Base-by-base conservation (phyloP, 2,329 filamentous ascomycete genomes). In the Sordariomycetes sp. region DNA sequence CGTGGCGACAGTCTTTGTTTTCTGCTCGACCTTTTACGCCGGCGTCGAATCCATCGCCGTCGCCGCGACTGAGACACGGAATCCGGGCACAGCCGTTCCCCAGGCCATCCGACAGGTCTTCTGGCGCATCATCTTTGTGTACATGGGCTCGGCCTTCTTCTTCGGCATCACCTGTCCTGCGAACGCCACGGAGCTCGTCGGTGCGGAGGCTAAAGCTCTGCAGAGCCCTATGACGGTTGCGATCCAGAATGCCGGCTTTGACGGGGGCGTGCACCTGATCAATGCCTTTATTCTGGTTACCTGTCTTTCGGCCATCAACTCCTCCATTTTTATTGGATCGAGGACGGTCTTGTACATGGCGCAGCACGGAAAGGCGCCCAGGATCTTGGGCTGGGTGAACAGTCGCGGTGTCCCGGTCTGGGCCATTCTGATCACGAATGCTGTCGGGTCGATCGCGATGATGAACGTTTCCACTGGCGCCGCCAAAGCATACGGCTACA, bases 261-360 rank as follows among this genome's bases (percentile, higher is more conserved):
- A 80, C 35, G 75, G 72, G 18, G 83, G 57, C 23, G 79, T 82
- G 1, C 76, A 88, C 49, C 68, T 88, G 2, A 82, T 88, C 60
- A 88, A 88, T 43, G 80, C 77, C 25, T 80, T 86, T 47, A 84
- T 86, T 46, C 69, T 88, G 33, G 62, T 85, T 8, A 84, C 82
- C 10, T 82, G 82, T 36, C 63, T 86, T 24, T 79, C 71, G 1
- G 80, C 82, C 14, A 72, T 81, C 44, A 88, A 88, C 57, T 78
- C 74, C 34, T 82, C 79, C 8, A 81, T 88, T 40, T 88, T 87
- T 53, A 84, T 88, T 43, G 77, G 76, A 29, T 83, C 79, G 4
- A 73, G 84, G 16, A 87, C 82, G 0, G 58, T 90, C 2, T 59
- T 87, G 1, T 86, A 77, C 59, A 83, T 88, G 75, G 81, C 81